Base-by-base conservation (phyloP, 805 yeast species). In the Scheffersomyces coipomensis region DNA sequence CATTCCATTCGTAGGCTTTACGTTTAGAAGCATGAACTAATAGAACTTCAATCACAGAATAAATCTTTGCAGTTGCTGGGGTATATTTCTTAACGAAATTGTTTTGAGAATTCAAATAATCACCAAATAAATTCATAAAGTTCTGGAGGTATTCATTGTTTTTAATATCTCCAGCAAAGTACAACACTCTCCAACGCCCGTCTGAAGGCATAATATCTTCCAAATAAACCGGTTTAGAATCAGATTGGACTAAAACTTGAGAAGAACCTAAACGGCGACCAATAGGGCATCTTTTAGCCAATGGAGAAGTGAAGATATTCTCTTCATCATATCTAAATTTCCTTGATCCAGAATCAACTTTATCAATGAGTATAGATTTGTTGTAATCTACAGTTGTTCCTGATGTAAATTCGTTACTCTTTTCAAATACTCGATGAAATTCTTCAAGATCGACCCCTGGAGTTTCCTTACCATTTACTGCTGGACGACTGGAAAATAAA, bases 121-220 rank as follows among this genome's bases (percentile, higher is more conserved):
- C 30, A 5, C 38, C 43, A 25, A 52, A 34, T 15, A 39, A 38
- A 10, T 37, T 12, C 26, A 39, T 45, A 33, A 35, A 19, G 8
- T 34, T 34, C 15, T 25, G 12, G 30, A 34, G 34, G 18, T 42
- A 23, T 6, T 35, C 19, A 19, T 41, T 10, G 2, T 15, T 18
- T 4, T 33, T 39, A 32, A 53, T 39, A 36, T 56, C 59, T 21
- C 63, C 64, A 15, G 51, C 35, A 43, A 59, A 59, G 29, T 48
- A 45, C 23, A 59, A 32, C 11, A 59, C 46, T 30, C 64, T 47
- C 53, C 54, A 59, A 29, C 64, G 52, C 15, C 64, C 64, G 38
- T 58, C 64, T 15, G 61, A 53, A 8, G 42, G 47, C 34, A 55
- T 15, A 19, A 49, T 35, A 27, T 57, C 62, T 9, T 38, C 52